A percentile compares a stretch with the other conserved stretches of the same genome.
Conservation (phyloP, 768 basidiomycete species). For the Boletus coccyginus region DNA sequence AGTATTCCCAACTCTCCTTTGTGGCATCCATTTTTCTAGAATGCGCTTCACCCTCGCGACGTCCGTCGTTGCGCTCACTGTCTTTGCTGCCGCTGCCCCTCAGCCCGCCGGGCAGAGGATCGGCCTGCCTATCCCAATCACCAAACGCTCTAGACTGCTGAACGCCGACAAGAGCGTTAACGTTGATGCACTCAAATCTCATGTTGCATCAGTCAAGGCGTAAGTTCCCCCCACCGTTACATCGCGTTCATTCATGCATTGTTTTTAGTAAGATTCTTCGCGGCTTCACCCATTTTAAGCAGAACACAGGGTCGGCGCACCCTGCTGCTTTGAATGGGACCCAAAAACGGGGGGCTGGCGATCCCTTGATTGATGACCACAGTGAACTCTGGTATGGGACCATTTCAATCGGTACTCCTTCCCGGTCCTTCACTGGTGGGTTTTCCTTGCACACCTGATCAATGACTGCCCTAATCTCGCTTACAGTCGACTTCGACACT, state of each 20-base stretch:
- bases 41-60: conserved; percentile 2
- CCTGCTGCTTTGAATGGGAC: not conserved
- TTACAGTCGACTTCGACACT: conserved; percentile 29
- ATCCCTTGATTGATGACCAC: not conserved
- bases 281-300: not conserved
- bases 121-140: not conserved
- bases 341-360: too few relatives aligned
- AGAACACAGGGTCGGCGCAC: not conserved
- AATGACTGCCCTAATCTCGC: not conserved
- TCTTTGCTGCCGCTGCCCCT: conserved; percentile 6
- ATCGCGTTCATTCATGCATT: not conserved
- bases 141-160: not conserved
- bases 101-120: not conserved
- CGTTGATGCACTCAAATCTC: conserved; percentile 2
- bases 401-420: conserved; percentile 5
- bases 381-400: conserved; percentile 8
- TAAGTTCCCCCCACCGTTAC: not conserved
- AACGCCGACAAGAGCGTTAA: conserved; percentile 1
- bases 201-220: conserved; percentile 1
- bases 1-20: not conserved
- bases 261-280: conserved; percentile 7
- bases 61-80: not conserved
- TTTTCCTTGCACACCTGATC: too few relatives aligned
- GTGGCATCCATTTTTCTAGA: not conserved
- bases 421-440: conserved; percentile 5